Base-by-base conservation (phyloP, 2,329 filamentous ascomycete species). In the Zopfia rhizophila region DNA sequence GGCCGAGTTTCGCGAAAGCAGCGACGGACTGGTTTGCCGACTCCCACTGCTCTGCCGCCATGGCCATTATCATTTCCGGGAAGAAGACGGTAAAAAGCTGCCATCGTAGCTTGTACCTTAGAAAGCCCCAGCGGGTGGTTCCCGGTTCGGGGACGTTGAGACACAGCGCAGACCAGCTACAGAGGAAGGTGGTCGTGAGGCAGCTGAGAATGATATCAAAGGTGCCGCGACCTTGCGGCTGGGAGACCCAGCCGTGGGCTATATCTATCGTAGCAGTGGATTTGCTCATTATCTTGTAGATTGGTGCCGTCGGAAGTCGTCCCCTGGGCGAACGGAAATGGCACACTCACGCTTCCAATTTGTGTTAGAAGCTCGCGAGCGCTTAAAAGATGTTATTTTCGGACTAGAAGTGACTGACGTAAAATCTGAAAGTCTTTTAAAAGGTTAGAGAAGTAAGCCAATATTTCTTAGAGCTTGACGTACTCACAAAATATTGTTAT, bases 61-160 rank as follows among this genome's bases (percentile, higher is more conserved):
- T 56, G 2, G 63, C 63, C 7, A 69, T 14, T 11, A 47, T 65
- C 22, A 69, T 58, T 38, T 73, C 70, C 7, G 70, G 70, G 5
- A 65, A 68, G 5, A 72, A 27, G 21, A 72, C 53, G 1, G 66
- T 58, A 29, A 72, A 68, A 7, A n/a, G n/a, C n/a, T n/a, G n/a
- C n/a, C n/a, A n/a, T n/a, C 66, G 32, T 33, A 66, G 65, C 28
- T 65, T 45, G 7, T 55, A 56, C 18, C 62, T 18, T 50, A 69
- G 69, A 52, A n/a, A n/a, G n/a, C 68, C 58, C 25, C 51, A 21
- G 7, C 58, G 16, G 14, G 49, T 43, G 8, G 48, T 39, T 13
- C 48, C 60, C 42, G 61, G 56, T 14, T 68, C 61, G 18, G 68
- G 66, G 10, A 69, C 61, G 49, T 73, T 69, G 31, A 72, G 66